A percentile compares a stretch with the other conserved stretches of the same genome.
Conservation (phyloP, 371 early-diverging fungal genomes). For the Mucor velutinosus region DNA sequence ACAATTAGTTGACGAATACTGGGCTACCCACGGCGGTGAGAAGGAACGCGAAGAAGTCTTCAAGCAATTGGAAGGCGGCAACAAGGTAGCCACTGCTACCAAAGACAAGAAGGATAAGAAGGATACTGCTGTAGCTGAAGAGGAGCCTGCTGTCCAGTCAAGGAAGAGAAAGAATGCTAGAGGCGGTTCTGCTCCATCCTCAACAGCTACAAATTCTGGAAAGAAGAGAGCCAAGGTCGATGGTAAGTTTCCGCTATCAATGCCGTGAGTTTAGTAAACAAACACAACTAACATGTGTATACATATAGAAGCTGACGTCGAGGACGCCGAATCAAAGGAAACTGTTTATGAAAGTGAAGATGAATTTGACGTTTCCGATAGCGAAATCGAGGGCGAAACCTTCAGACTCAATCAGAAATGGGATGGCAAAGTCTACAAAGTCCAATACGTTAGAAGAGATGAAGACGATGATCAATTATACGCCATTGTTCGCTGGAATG, state of each 20-base stretch:
- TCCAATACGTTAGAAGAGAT: neutral
- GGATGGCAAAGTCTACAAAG: conserved; percentile 3
- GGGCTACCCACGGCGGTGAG: conserved; percentile 9
- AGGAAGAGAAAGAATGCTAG: neutral
- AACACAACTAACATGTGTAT: no score
- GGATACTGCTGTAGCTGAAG: neutral
- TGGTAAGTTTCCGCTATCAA: no score
- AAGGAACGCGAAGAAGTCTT: conserved; percentile 4
- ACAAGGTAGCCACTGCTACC: neutral
- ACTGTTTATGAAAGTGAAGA: neutral
- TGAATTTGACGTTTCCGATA: conserved; percentile 10
- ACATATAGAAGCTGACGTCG: neutral
- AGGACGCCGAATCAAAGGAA: neutral
- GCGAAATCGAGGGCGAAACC: neutral
- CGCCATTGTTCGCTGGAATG: conserved; percentile 13
- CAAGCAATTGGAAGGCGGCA: neutral
- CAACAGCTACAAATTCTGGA: no score
- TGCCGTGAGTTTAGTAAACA: no score
- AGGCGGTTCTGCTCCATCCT: neutral
- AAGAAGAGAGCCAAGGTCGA: no score
- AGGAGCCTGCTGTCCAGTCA: neutral
- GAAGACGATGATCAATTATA: neutral
- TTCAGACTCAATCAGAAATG: neutral
- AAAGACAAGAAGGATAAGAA: neutral
- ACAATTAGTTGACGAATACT: conserved; percentile 10